Conservation (phyloP, 495 filamentous ascomycete genomes). For the Thermothielavioides terrestris region DNA sequence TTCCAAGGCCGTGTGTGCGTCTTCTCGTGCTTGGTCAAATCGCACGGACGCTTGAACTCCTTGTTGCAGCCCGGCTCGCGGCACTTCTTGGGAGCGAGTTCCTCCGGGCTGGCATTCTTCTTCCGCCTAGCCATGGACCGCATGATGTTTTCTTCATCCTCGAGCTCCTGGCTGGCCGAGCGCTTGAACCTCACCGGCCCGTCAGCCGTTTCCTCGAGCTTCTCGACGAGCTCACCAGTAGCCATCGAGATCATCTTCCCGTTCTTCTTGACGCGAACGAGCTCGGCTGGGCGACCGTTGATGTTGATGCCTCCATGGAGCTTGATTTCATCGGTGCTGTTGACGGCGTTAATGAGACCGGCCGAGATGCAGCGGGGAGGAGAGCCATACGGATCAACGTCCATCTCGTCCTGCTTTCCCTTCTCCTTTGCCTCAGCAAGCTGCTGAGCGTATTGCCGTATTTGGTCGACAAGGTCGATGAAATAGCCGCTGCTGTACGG, state of each 20-base stretch:
- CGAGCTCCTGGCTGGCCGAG: conserved; percentile 47
- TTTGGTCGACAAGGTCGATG: conserved; percentile 84
- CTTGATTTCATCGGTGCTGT: conserved; percentile 56
- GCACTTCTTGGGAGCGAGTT: conserved; percentile 64
- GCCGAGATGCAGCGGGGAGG: background rate
- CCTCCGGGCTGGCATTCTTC: conserved; percentile 65
- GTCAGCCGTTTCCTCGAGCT: conserved; percentile 36
- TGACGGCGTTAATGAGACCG: conserved; percentile 31
- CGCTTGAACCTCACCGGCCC: conserved; percentile 50
- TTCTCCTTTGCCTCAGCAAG: conserved; percentile 45
- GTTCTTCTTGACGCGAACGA: conserved; percentile 66
- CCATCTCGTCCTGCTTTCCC: conserved; percentile 40
- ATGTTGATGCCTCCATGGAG: conserved; percentile 67
- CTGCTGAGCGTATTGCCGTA: conserved; percentile 59
- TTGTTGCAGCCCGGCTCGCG: conserved; percentile 64
- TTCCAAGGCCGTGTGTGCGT: conserved; percentile 95
- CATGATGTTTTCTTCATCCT: conserved; percentile 65
- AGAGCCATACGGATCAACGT: conserved; percentile 44
- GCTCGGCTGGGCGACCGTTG: conserved; percentile 67
- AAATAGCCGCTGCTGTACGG: conserved; percentile 92
- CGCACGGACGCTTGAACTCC: conserved; percentile 86
- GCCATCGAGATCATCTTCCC: conserved; percentile 68
- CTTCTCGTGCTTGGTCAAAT: conserved; percentile 93
- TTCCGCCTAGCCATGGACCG: conserved; percentile 87
- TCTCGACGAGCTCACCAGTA: conserved; percentile 47